A percentile compares a stretch with the other conserved stretches of the same genome.
phyloP scores from a whole-genome alignment of 208 protist species.

The Phytomonas serpens region DNA sequence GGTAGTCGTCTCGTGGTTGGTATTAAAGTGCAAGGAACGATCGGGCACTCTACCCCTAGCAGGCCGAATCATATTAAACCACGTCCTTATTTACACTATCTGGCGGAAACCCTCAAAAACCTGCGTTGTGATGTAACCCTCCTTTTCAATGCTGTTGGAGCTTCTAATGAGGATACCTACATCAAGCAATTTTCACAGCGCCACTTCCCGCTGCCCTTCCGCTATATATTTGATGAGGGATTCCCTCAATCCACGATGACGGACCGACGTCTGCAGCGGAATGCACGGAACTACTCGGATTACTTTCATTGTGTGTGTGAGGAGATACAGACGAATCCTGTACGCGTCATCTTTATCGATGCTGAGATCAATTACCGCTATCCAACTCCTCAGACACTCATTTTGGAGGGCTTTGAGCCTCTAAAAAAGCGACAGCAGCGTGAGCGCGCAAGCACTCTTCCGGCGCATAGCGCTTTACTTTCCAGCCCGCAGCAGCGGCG shows the following conservation, averaged over 20 bases:
- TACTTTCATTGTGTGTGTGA: slow-evolving; percentile 35
- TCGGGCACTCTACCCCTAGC: slow-evolving; percentile 35
- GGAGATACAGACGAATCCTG: slow-evolving; percentile 21
- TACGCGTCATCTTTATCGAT: slow-evolving; percentile 75
- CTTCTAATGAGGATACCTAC: slow-evolving; percentile 13
- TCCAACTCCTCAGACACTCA: slow-evolving; percentile 47
- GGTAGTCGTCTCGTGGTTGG: slow-evolving; percentile 43
- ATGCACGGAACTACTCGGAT: slow-evolving; percentile 40
- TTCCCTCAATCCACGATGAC: background rate
- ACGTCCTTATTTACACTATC: slow-evolving; percentile 66
- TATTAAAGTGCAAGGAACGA: slow-evolving; percentile 58
- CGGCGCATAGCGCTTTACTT: background rate
- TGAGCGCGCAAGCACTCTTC: background rate
- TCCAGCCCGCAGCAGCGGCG: background rate
- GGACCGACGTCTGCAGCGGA: background rate
- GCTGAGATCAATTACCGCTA: slow-evolving; percentile 78
- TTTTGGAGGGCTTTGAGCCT: slow-evolving; percentile 60
- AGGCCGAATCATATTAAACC: slow-evolving; percentile 25
- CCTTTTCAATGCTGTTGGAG: slow-evolving; percentile 12
- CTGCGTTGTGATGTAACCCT: slow-evolving; percentile 66
- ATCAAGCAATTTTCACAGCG: slow-evolving; percentile 26
- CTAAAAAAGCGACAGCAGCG: slow-evolving; percentile 33
- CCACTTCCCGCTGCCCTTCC: slow-evolving; percentile 44
- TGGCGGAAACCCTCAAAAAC: slow-evolving; percentile 44
- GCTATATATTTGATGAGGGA: slow-evolving; percentile 32